Evolutionary conservation across 805 yeast genomes (phyloP).

Genomic region (Kuraishia molischiana): DNA sequence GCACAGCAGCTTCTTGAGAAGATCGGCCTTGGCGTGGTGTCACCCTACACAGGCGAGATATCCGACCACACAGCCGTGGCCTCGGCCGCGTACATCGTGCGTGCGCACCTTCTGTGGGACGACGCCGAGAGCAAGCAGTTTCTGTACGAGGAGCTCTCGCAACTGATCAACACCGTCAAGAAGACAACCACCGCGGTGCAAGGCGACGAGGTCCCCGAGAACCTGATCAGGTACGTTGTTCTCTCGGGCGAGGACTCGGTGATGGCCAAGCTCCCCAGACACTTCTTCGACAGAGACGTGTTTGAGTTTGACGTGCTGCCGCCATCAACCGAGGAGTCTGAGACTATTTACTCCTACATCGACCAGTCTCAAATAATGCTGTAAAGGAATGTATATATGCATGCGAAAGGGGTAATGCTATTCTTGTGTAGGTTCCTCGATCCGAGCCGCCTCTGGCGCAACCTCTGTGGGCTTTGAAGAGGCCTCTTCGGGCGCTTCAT

Average conservation of each 20-base stretch:
- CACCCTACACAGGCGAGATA: conserved; percentile 10
- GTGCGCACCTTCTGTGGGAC: conserved; percentile 48
- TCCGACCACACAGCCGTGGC: conserved; percentile 28
- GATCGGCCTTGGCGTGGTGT: conserved; percentile 25
- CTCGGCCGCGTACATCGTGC: conserved; percentile 47
- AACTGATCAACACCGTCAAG: conserved; percentile 10
- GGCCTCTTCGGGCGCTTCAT: conserved; percentile 16
- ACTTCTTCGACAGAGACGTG: conserved; percentile 51
- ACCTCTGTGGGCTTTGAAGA: conserved; percentile 4
- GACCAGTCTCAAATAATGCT: background rate
- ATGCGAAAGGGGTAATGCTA: background rate
- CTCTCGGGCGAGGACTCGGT: conserved; percentile 62
- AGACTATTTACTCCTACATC: background rate
- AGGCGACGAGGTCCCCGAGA: conserved; percentile 29
- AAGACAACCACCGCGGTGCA: conserved; percentile 7
- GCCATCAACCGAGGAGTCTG: conserved; percentile 28
- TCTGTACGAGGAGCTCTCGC: conserved; percentile 10
- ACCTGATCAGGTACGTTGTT: conserved; percentile 57
- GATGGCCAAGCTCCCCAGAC: conserved; percentile 59
- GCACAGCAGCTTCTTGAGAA: conserved; percentile 39
- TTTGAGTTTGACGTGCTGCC: conserved; percentile 70
- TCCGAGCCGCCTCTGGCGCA: background rate
- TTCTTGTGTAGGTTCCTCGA: background rate
- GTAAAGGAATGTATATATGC: background rate
- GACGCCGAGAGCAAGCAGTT: conserved; percentile 35